phyloP scores from a whole-genome alignment of 2,329 filamentous ascomycete genomes.

The Talaromyces sp. region DNA sequence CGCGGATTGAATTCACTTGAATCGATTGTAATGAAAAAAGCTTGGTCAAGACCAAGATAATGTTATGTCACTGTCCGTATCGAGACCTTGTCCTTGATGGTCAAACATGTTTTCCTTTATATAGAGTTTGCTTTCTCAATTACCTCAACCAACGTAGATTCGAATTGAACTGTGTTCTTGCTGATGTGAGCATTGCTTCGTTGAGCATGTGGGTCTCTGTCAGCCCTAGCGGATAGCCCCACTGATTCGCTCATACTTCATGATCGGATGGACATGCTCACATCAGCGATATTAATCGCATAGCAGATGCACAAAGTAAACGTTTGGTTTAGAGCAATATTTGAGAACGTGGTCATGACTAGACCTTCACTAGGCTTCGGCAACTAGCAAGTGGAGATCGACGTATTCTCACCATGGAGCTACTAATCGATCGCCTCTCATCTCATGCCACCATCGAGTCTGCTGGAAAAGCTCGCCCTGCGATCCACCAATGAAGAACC shows the following conservation, averaged over 20 bases:
- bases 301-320: not conserved
- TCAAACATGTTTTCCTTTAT: not conserved
- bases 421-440: conserved; percentile 16
- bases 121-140: not conserved
- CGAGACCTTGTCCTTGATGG: not conserved
- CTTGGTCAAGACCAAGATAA: not conserved
- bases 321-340: not conserved
- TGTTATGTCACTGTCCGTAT: not conserved
- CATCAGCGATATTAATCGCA: not conserved
- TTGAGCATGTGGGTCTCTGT: conserved; percentile 12
- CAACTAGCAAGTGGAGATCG: not conserved
- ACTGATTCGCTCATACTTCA: not conserved
- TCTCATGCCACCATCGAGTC: conserved; percentile 14
- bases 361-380: not conserved
- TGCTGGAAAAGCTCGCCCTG: conserved; percentile 17
- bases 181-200: conserved; percentile 13
- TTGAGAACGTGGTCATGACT: not conserved
- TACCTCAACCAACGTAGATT: not conserved
- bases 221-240: not conserved
- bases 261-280: not conserved
- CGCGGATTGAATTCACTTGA: not conserved
- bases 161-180: not conserved
- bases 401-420: conserved; percentile 3
- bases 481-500: conserved; percentile 29
- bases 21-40: not conserved